These are phyloP conservation scores for Xylaria sp. DNA, from an alignment of 2,329 filamentous ascomycete genomes.

Conservation along the genomic window DNA sequence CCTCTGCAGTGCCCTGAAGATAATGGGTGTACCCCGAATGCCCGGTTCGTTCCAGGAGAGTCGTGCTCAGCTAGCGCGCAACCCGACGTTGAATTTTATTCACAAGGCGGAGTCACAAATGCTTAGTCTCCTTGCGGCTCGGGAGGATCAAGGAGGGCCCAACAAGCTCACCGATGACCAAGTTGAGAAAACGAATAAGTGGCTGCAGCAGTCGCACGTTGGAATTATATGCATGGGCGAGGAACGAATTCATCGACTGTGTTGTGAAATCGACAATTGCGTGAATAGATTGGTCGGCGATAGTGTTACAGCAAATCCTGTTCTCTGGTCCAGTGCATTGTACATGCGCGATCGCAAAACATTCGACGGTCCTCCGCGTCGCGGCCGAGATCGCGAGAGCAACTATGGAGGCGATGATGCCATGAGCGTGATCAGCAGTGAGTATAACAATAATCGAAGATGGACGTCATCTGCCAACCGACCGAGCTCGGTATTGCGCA, in stretches of 20 bases:
- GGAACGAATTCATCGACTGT: constrained; percentile 93
- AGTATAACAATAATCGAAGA: constrained; percentile 59
- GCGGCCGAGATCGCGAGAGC: constrained; percentile 59
- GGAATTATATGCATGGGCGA: constrained; percentile 96
- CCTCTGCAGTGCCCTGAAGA: constrained; percentile 87
- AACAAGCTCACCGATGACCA: constrained; percentile 98
- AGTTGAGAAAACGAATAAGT: constrained; percentile 83
- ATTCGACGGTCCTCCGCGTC: constrained; percentile 59
- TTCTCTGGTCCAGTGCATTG: constrained; percentile 91
- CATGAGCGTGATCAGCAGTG: constrained; percentile 66
- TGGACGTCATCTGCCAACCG: constrained; percentile 57
- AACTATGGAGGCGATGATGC: constrained; percentile 62
- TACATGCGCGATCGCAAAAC: constrained; percentile 80
- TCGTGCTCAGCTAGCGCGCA: constrained; percentile 60
- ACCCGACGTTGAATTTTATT: constrained; percentile 70
- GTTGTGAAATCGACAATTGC: constrained; percentile 87
- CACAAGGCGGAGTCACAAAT: constrained; percentile 86
- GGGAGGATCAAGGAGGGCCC: constrained; percentile 85
- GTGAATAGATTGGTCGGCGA: constrained; percentile 88
- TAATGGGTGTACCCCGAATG: constrained; percentile 79
- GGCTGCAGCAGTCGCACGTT: constrained; percentile 83
- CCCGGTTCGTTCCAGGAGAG: constrained; percentile 64
- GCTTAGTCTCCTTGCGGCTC: constrained; percentile 86
- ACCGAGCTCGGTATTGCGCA: constrained; percentile 65
- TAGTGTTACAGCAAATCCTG: constrained; percentile 83